Evolutionary conservation across 306 rosid species (phyloP).

Genomic region (Citrullus colocynthis): DNA sequence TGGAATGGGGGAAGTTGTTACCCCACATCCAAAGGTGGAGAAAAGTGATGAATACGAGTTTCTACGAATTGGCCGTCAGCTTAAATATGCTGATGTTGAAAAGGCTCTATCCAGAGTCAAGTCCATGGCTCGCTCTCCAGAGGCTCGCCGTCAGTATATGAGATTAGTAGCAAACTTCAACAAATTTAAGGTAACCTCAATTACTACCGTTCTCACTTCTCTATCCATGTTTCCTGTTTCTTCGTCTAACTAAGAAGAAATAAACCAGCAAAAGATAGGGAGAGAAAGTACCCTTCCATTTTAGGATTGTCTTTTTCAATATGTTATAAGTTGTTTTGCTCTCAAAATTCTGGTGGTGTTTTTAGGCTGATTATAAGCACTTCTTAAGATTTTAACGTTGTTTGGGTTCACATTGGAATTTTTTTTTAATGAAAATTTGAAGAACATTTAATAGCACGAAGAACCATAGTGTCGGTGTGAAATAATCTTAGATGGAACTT

Average conservation of each 20-base stretch:
- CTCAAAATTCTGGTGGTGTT: neutral
- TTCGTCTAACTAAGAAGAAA: neutral
- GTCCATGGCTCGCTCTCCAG: constrained; percentile 51
- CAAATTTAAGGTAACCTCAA: constrained; percentile 29
- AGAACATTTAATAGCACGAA: neutral
- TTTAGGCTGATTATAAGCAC: neutral
- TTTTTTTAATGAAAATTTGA: neutral
- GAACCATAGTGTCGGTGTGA: neutral
- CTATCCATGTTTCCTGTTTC: neutral
- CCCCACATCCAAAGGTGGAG: constrained; percentile 11
- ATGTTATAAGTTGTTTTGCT: neutral
- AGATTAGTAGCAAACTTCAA: constrained; percentile 38
- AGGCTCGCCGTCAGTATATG: constrained; percentile 58
- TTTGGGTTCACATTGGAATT: neutral
- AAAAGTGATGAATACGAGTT: constrained; percentile 53
- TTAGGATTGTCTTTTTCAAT: neutral
- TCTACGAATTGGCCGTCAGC: constrained; percentile 48
- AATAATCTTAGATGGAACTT: neutral
- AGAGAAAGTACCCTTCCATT: neutral
- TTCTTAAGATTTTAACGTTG: neutral
- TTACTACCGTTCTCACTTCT: neutral
- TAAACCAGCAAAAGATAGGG: neutral
- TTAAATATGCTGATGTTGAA: constrained; percentile 47
- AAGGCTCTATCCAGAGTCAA: constrained; percentile 54
- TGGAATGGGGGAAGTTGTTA: constrained; percentile 15